Conservation (phyloP, 768 basidiomycete genomes). For the Boletus rex-veris region DNA sequence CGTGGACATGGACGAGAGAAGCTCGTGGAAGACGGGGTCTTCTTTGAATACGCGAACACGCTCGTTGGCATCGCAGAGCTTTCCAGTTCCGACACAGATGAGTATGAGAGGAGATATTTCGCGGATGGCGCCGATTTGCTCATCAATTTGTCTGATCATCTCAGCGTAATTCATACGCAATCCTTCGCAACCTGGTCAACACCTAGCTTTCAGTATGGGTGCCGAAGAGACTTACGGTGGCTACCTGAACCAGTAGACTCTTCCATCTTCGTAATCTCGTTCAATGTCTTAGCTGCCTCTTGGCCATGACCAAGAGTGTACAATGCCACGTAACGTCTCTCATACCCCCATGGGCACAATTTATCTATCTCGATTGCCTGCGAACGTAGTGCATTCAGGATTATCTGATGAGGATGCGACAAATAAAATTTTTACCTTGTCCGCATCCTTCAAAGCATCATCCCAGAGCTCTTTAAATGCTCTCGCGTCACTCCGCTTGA, state of each 20-base stretch:
- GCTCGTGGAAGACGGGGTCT: not conserved
- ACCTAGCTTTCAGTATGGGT: not conserved
- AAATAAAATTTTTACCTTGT: not conserved
- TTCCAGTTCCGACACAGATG: not conserved
- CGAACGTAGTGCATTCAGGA: not conserved
- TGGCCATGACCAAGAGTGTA: not conserved
- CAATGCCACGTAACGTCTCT: not conserved
- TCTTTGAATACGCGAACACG: not conserved
- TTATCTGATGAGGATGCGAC: not conserved
- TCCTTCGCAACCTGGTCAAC: not conserved
- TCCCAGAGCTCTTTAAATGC: not conserved
- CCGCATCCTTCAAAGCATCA: not conserved
- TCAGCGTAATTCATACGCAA: not conserved
- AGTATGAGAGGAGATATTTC: constrained; percentile 1
- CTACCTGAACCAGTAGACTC: not conserved
- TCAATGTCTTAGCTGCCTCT: not conserved
- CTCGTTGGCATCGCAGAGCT: not conserved
- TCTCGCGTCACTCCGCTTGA: not conserved
- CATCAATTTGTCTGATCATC: not conserved
- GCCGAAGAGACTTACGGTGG: not conserved
- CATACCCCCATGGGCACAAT: not conserved
- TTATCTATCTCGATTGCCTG: not conserved
- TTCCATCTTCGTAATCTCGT: not conserved
- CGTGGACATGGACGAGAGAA: not conserved
- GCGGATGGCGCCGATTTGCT: not conserved